Evolutionary conservation across 2,329 filamentous ascomycete genomes (phyloP).

Genomic region (Myriosclerotinia curreyana): DNA sequence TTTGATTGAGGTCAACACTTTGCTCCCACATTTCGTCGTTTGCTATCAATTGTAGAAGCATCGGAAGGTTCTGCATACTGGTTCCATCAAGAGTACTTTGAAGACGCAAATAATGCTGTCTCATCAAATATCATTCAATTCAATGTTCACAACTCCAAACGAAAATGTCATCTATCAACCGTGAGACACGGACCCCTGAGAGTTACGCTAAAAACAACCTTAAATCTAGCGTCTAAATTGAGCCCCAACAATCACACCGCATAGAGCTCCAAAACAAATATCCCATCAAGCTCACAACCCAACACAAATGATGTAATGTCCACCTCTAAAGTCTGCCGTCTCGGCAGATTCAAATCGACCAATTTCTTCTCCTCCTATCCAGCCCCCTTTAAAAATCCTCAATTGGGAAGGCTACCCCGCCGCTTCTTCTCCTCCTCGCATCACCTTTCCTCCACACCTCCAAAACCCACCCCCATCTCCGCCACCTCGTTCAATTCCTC

Average conservation of each 20-base stretch:
- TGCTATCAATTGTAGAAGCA: no score
- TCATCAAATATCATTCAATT: not conserved
- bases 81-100: not conserved
- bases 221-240: not conserved
- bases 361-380: slow-evolving; percentile 1
- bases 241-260: not conserved
- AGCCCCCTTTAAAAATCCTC: not conserved
- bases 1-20: not conserved
- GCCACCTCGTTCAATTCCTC: not conserved
- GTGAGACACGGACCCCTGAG: not conserved
- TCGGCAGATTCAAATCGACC: not conserved
- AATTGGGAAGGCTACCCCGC: not conserved
- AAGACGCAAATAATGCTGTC: not conserved
- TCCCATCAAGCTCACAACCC: not conserved
- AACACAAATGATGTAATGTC: slow-evolving; percentile 4
- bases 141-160: not conserved
- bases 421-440: slow-evolving; percentile 4
- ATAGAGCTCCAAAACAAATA: not conserved
- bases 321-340: not conserved
- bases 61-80: no score
- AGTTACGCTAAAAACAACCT: not conserved
- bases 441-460: not conserved
- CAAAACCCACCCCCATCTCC: not conserved
- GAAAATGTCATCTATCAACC: not conserved
- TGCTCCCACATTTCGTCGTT: no score